Base-by-base conservation (phyloP, 345 rosid species). In the Fremontodendron californicum region DNA sequence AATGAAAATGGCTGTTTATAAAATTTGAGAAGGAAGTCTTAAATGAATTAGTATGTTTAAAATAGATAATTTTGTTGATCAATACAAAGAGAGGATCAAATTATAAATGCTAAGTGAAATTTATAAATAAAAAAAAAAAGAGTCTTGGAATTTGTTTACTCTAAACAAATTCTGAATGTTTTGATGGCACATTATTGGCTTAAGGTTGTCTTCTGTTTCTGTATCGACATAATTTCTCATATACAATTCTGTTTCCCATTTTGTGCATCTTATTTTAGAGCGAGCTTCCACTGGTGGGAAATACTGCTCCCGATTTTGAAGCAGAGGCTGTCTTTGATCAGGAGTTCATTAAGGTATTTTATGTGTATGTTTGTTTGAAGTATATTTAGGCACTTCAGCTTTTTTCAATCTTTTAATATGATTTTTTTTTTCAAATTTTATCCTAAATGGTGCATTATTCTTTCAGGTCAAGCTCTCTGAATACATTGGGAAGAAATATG, bases 311-410 rank as follows among this genome's bases (percentile, higher is more conserved):
- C 18, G 90, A 96, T 85, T 96, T 96, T 39, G 97, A 92, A 76
- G 99, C 99, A 0, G 99, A 96, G 89, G 99, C 99, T 69, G 95
- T 96, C 71, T 96, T 93, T 21, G 98, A 93, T 77, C 98, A 93
- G 84, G 99, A 96, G 86, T 96, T 96, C 82, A 89, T 96, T 82
- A 91, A 93, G 82, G 98, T 92, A 83, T 45, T 75, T 60, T 54
- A 25, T 25, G 21, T 46, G n/a, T 58, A 35, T 43, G 37, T 57
- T 57, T 27, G 12, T 33, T 70, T 64, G 23, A 54, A 39, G 40
- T 63, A 48, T 60, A 3, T 21, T 5, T 23, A 15, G 29, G 4
- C 68, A 9, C 31, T 64, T 23, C 60, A 33, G 39, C 21, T 45
- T 21, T 23, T 29, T 75, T n/a, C 2, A 0, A 1, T n/a, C 27